Evolutionary conservation across 148 eudicot species (phyloP), one percentile per base, ranked within the genome.

Genomic region (Fagopyrum homotropicum): DNA sequence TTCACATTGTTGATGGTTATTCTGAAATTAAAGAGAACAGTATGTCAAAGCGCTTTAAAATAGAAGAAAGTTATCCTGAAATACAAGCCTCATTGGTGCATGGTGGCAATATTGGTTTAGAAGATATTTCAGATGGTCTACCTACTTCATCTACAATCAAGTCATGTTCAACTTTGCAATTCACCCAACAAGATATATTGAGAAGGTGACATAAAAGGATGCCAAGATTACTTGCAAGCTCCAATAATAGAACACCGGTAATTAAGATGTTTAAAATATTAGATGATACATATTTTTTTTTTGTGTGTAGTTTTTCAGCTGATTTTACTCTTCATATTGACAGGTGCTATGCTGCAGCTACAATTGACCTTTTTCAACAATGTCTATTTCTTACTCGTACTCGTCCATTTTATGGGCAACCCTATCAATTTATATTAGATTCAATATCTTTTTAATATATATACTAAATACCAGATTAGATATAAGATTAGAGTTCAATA

Each of bases 311-410:
- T 66, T 66, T 35, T 66, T 46, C 6, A 66, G 7, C 9, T 66
- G 46, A 66, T 35, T 35, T 66, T 66, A 40, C 12, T 66, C 47
- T 5, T 66, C 15, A 17, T 76, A 75, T 66, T 50, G 69, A 61
- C 68, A 94, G 96, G 84, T 83, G 84, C 70, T 94, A 87, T 73
- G 76, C 87, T 72, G 97, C 97, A 76, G 98, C 98, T 60, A 86
- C 97, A 48, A 72, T 94, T 63, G 96, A 88, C 77, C 84, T 85
- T 77, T 90, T 91, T 50, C 86, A 94, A 79, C n/a, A n/a, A n/a
- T n/a, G n/a, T n/a, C n/a, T n/a, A n/a, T n/a, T n/a, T n/a, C n/a
- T n/a, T n/a, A n/a, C n/a, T n/a, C n/a, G n/a, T n/a, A n/a, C n/a
- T n/a, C n/a, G n/a, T n/a, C n/a, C n/a, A n/a, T n/a, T n/a, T n/a